These are phyloP conservation scores for Talaromyces rugulosus DNA, from an alignment of 2,329 filamentous ascomycete genomes.

Conservation along the genomic window DNA sequence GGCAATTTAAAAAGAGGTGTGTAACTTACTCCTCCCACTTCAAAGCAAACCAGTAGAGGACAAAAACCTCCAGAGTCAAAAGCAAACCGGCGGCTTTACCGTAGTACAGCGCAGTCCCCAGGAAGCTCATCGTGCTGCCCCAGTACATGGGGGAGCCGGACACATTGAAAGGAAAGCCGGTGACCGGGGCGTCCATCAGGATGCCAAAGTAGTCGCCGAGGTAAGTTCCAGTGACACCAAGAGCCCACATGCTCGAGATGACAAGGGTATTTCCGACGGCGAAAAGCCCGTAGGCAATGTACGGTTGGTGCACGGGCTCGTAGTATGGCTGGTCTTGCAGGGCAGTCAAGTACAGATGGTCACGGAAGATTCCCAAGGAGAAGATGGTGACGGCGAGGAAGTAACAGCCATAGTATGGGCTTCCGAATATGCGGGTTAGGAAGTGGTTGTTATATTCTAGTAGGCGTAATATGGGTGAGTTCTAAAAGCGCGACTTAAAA, in stretches of 20 bases:
- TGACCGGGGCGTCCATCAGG: constrained; percentile 91
- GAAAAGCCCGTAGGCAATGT: constrained; percentile 68
- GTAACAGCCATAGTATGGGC: constrained; percentile 79
- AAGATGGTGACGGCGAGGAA: constrained; percentile 86
- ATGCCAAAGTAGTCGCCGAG: constrained; percentile 98
- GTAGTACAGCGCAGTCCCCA: constrained; percentile 78
- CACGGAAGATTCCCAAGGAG: constrained; percentile 81
- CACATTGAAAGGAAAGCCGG: constrained; percentile 92
- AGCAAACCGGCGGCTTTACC: constrained; percentile 83
- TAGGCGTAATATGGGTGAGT: constrained; percentile 13
- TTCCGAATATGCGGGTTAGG: constrained; percentile 82
- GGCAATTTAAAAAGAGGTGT: constrained; percentile 5
- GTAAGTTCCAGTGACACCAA: constrained; percentile 94
- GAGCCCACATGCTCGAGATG: constrained; percentile 80
- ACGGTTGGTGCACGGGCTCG: constrained; percentile 63
- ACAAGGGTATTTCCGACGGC: constrained; percentile 77
- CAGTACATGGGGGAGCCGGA: constrained; percentile 94
- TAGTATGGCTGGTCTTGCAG: constrained; percentile 72
- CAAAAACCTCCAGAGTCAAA: constrained; percentile 68
- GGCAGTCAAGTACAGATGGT: constrained; percentile 80
- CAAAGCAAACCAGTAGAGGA: constrained; percentile 76
- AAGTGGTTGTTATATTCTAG: constrained; percentile 87
- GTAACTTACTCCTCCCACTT: constrained; percentile 69
- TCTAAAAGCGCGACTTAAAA: neutral
- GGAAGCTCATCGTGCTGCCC: constrained; percentile 86